Evolutionary conservation across 768 basidiomycete species (phyloP).

Genomic region (Rhizopogon sp.): DNA sequence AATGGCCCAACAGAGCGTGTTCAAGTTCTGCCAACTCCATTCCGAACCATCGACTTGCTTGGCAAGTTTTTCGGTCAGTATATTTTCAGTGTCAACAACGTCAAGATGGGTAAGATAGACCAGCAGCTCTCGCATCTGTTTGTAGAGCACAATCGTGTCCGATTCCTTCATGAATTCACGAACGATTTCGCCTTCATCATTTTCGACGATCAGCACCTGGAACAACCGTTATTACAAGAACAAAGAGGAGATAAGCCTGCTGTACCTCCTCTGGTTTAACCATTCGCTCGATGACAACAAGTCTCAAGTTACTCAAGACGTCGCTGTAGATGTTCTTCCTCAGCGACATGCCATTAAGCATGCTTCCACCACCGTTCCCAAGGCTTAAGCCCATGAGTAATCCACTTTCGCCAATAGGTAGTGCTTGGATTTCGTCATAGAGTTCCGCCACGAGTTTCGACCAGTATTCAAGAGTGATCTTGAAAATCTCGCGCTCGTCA

Average conservation of each 20-base stretch:
- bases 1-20: conserved; percentile 99
- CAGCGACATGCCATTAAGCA: conserved; percentile 74
- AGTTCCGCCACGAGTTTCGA: conserved; percentile 91
- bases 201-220: conserved; percentile 96
- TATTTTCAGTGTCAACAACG: conserved; percentile 92
- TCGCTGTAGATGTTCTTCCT: conserved; percentile 96
- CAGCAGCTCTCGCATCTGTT: conserved; percentile 95
- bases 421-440: conserved; percentile 92
- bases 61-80: conserved; percentile 93
- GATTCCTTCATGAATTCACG: conserved; percentile 98
- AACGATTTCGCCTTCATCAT: conserved; percentile 99
- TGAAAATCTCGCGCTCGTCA: conserved; percentile 98
- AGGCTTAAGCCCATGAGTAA: conserved; percentile 87
- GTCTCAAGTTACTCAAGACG: conserved; percentile 86
- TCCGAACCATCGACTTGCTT: conserved; percentile 97
- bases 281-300: conserved; percentile 98
- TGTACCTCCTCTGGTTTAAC: conserved; percentile 97
- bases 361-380: conserved; percentile 54
- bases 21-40: conserved; percentile 99
- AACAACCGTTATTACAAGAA: conserved; percentile 4
- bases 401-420: conserved; percentile 84
- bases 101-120: conserved; percentile 98
- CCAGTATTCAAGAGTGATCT: conserved; percentile 99
- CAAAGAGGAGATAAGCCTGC: conserved; percentile 5
- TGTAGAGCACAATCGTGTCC: conserved; percentile 98